These are phyloP conservation scores for Holtermannia corniformis DNA, from an alignment of 768 basidiomycete species.

Conservation along the genomic window DNA sequence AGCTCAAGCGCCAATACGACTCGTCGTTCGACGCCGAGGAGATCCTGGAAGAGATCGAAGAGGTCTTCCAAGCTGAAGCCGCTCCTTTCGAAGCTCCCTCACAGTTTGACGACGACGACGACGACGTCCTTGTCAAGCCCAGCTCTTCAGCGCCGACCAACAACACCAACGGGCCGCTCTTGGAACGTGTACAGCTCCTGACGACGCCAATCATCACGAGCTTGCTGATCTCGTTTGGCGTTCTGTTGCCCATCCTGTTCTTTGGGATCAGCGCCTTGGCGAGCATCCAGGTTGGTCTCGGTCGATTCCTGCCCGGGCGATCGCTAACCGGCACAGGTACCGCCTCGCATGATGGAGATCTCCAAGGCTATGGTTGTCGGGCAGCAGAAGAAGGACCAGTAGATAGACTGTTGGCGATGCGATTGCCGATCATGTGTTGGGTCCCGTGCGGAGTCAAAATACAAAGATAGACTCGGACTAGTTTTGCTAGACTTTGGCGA, in stretches of 20 bases:
- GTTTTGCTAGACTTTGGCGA: too few species aligned
- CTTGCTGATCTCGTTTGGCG: conserved; percentile 27
- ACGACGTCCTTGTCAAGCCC: background rate
- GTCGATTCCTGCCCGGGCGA: background rate
- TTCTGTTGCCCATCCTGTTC: conserved; percentile 32
- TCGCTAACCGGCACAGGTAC: conserved; percentile 3
- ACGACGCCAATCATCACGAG: conserved; percentile 37
- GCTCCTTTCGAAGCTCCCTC: background rate
- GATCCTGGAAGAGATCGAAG: conserved; percentile 2
- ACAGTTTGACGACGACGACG: background rate
- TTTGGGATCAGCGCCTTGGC: conserved; percentile 29
- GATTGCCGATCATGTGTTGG: too few species aligned
- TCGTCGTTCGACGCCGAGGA: background rate
- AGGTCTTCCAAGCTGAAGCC: background rate
- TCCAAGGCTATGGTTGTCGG: conserved; percentile 24
- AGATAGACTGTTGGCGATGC: too few species aligned
- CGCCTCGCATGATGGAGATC: conserved; percentile 39
- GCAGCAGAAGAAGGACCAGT: conserved; percentile 39
- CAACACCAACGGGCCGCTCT: conserved; percentile 24
- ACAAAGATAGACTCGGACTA: too few species aligned
- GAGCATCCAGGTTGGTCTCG: conserved; percentile 27
- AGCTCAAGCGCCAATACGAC: background rate
- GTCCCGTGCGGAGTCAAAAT: too few species aligned
- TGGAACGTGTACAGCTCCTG: conserved; percentile 28
- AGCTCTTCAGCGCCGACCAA: conserved; percentile 5